Conservation (phyloP, 2,329 filamentous ascomycete genomes). For the Taxawa tesnikishii region DNA sequence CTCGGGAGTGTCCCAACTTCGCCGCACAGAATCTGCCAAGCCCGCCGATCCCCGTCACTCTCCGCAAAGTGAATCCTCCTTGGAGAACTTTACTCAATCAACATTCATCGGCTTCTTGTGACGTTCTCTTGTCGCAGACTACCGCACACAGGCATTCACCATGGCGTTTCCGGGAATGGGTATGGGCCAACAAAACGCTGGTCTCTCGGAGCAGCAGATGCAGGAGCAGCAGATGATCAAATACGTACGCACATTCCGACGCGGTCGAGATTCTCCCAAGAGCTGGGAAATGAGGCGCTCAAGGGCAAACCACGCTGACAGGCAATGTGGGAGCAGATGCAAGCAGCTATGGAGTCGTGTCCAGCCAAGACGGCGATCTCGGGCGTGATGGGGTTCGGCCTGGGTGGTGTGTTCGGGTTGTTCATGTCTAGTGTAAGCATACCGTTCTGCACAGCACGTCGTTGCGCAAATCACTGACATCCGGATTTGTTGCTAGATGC, state of each 20-base stretch:
- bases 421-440: conserved; percentile 88
- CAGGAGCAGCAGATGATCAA: conserved; percentile 39
- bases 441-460: conserved; percentile 2
- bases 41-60: no score
- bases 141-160: no score
- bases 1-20: no score
- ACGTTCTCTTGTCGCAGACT: no score
- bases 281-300: neutral
- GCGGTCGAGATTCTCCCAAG: conserved; percentile 1
- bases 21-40: no score
- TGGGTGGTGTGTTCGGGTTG: conserved; percentile 87
- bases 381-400: conserved; percentile 84
- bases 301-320: neutral
- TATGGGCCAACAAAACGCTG: conserved; percentile 8
- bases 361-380: conserved; percentile 79
- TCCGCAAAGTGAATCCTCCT: no score
- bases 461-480: neutral
- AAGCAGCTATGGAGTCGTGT: conserved; percentile 82
- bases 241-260: conserved; percentile 21
- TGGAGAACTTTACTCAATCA: no score
- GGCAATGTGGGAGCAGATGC: conserved; percentile 45
- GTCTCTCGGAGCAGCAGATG: conserved; percentile 17
- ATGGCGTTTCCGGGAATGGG: conserved; percentile 9
- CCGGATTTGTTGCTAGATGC: conserved; percentile 59
- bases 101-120: no score